A percentile compares a stretch with the other conserved stretches of the same genome.
Conservation (phyloP, 2,329 filamentous ascomycete genomes). For the Diaporthe australafricana region DNA sequence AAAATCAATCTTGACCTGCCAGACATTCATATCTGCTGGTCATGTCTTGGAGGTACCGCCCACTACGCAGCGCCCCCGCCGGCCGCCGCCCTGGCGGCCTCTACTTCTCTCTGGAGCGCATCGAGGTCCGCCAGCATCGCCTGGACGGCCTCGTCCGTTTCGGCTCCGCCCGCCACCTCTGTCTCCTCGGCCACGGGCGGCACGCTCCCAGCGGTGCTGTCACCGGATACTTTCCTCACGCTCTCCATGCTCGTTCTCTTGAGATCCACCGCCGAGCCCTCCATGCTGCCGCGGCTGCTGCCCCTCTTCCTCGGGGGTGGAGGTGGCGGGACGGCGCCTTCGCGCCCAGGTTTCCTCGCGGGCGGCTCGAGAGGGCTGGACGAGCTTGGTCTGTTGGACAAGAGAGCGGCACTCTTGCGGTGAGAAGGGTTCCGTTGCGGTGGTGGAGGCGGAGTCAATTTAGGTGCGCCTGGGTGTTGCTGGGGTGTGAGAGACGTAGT, state of each 20-base stretch:
- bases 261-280: slow-evolving; percentile 43
- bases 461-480: slow-evolving; percentile 40
- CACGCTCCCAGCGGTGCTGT: slow-evolving; percentile 37
- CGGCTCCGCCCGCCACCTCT: slow-evolving; percentile 48
- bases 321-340: slow-evolving; percentile 54
- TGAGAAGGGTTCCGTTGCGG: slow-evolving; percentile 47
- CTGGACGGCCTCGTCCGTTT: slow-evolving; percentile 48
- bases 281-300: slow-evolving; percentile 57
- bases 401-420: slow-evolving; percentile 39
- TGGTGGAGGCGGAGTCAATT: slow-evolving; percentile 50
- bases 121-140: slow-evolving; percentile 80
- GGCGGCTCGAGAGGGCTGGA: slow-evolving; percentile 53
- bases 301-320: slow-evolving; percentile 60
- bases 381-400: slow-evolving; percentile 34
- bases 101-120: slow-evolving; percentile 80
- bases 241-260: slow-evolving; percentile 50
- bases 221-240: slow-evolving; percentile 31
- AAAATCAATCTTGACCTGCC: slow-evolving; percentile 1
- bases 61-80: slow-evolving; percentile 39
- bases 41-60: too few relatives aligned
- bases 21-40: neutral
- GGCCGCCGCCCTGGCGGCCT: slow-evolving; percentile 67
- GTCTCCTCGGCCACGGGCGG: slow-evolving; percentile 38
- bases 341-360: slow-evolving; percentile 53
- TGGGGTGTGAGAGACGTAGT: slow-evolving; percentile 41